A percentile compares a stretch with the other conserved stretches of the same genome.
phyloP scores from a whole-genome alignment of 345 rosid species.

The Boechera stricta region DNA sequence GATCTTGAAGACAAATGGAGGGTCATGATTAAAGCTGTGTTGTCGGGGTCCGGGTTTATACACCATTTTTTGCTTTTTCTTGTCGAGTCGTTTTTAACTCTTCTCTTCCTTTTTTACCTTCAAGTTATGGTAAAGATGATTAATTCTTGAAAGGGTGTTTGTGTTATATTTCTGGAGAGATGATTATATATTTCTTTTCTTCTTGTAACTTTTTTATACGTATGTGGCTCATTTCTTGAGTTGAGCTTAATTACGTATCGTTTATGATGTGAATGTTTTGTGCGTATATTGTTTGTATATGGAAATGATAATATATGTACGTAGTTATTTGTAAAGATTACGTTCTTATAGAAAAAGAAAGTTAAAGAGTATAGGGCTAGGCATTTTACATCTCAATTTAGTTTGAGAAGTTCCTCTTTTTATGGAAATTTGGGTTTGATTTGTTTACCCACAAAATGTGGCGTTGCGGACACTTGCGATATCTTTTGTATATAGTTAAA shows the following conservation, averaged over 20 bases:
- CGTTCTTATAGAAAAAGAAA: background rate
- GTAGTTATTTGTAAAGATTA: background rate
- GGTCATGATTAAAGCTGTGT: slow-evolving; percentile 26
- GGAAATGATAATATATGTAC: background rate
- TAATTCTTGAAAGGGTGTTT: slow-evolving; percentile 40
- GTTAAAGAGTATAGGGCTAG: background rate
- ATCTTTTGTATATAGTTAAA: background rate
- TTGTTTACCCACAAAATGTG: background rate
- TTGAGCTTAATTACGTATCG: slow-evolving; percentile 1
- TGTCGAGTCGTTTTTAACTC: background rate
- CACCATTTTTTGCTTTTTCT: slow-evolving; percentile 21
- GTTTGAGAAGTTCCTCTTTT: background rate
- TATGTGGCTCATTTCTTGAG: slow-evolving; percentile 27
- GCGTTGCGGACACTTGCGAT: background rate
- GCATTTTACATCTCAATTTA: background rate
- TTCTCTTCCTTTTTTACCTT: slow-evolving; percentile 3
- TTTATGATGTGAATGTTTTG: slow-evolving; percentile 24
- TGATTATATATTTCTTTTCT: slow-evolving; percentile 18
- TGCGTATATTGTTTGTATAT: slow-evolving; percentile 5
- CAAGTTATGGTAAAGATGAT: slow-evolving; percentile 41
- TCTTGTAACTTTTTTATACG: background rate
- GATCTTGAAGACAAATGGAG: slow-evolving; percentile 46
- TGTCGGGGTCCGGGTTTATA: slow-evolving; percentile 35
- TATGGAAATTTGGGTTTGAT: background rate
- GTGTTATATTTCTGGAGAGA: slow-evolving; percentile 29